Evolutionary conservation across 139 green algal genomes (phyloP).

Genomic region (Asterochloris erici): DNA sequence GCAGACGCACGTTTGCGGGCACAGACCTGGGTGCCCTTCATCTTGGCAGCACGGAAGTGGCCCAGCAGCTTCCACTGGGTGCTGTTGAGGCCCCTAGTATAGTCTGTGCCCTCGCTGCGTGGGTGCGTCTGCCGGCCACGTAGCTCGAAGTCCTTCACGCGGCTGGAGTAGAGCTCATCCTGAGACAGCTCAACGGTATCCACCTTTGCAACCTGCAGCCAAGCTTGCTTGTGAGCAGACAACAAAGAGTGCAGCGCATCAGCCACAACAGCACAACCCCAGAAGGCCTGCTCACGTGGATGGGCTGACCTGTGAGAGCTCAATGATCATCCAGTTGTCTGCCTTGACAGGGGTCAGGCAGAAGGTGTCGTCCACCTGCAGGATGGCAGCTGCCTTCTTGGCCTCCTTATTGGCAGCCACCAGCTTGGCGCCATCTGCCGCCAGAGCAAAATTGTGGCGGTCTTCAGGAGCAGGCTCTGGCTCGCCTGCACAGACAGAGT

Average conservation of each 20-base stretch:
- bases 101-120: constrained; percentile 41
- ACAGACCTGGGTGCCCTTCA: constrained; percentile 64
- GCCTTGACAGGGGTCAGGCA: constrained; percentile 75
- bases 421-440: constrained; percentile 58
- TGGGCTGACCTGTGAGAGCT: constrained; percentile 68
- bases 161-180: constrained; percentile 81
- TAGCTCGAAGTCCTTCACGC: constrained; percentile 61
- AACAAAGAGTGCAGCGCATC: too few relatives aligned
- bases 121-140: constrained; percentile 51
- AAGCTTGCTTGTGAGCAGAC: too few relatives aligned
- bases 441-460: constrained; percentile 44
- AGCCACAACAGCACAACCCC: too few relatives aligned
- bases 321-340: constrained; percentile 79
- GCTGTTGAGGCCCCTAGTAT: constrained; percentile 35
- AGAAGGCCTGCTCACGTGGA: too few relatives aligned
- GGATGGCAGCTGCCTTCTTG: constrained; percentile 52
- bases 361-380: constrained; percentile 86
- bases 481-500: too few relatives aligned
- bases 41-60: constrained; percentile 68
- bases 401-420: constrained; percentile 78
- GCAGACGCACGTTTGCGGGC: background rate
- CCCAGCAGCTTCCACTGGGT: constrained; percentile 69
- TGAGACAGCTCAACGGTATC: constrained; percentile 36
- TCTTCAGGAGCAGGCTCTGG: constrained; percentile 2
- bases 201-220: constrained; percentile 14